Base-by-base conservation (phyloP, 1,284 basidiomycete genomes). In the Irpex rosettiformis region DNA sequence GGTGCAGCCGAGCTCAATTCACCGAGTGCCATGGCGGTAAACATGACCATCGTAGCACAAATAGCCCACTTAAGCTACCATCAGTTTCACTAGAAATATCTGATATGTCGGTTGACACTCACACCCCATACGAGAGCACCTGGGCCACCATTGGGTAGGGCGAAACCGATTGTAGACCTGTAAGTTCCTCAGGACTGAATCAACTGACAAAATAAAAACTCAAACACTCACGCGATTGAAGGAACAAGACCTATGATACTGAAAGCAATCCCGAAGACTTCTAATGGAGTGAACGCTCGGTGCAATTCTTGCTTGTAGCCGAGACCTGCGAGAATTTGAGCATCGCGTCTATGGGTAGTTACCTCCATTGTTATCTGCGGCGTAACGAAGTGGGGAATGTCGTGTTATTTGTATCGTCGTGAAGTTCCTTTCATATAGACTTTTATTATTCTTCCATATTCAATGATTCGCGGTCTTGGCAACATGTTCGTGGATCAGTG, bases 111-210 rank as follows among this genome's bases (percentile, higher is more conserved):
- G 30, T 16, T 28, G 13, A 22, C 3, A 63, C 69, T 54, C 56
- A 71, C 69, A 18, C 88, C 88, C 88, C 91, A 94, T 2, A 93
- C 86, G 86, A 94, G 89, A 4, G 86, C 82, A 0, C 84, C 79
- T 1, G 88, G 83, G 1, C 90, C 91, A 2, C 91, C 92, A 70
- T 92, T 88, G 0, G 86, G 86, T 27, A 93, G 73, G 0, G 89
- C 81, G 70, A 88, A 91, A 59, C 86, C 74, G 3, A 91, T 72
- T 2, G 60, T 62, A 7, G 56, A 37, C 3, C 54, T 51, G 48
- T 13, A 33, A 29, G 24, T 28, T 5, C n/a, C 13, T 43, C 28
- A 18, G 11, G 10, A 59, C 3, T 53, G 7, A 29, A 28, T n/a
- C 33, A 45, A 21, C 11, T 6, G 27, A 40, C 25, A 29, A 49